Evolutionary conservation across 371 early-diverging fungal genomes (phyloP).

Genomic region (Apophysomyces variabilis): DNA sequence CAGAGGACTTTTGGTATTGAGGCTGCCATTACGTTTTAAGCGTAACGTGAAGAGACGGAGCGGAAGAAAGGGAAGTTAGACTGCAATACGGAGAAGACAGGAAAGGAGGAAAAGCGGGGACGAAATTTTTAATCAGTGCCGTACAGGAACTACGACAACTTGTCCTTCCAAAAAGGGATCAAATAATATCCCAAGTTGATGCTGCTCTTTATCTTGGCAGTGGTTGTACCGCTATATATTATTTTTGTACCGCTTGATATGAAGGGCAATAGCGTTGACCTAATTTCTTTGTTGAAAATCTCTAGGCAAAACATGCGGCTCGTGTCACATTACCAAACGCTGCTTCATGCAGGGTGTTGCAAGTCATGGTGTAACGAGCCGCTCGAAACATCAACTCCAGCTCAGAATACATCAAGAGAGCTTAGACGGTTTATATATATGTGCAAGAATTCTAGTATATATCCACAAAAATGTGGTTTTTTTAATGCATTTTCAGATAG

Average conservation of each 20-base stretch:
- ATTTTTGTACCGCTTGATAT: too few relatives aligned
- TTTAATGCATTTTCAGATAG: too few relatives aligned
- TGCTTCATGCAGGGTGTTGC: constrained; percentile 6
- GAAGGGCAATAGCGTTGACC: too few relatives aligned
- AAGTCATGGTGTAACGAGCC: neutral
- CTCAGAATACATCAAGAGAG: too few relatives aligned
- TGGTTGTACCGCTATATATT: too few relatives aligned
- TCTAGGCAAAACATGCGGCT: neutral
- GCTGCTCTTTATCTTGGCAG: too few relatives aligned
- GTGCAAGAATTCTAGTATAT: too few relatives aligned
- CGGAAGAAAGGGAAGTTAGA: constrained; percentile 6
- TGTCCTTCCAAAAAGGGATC: too few relatives aligned
- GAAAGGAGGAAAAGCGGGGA: neutral
- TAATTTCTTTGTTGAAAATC: neutral
- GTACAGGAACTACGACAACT: too few relatives aligned
- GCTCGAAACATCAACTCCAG: too few relatives aligned
- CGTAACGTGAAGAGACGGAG: neutral
- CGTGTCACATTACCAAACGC: constrained; percentile 7
- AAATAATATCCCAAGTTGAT: neutral
- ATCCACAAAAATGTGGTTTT: too few relatives aligned
- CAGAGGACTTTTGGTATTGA: constrained; percentile 37
- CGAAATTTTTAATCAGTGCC: constrained; percentile 55
- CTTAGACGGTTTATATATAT: too few relatives aligned
- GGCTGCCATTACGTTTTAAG: constrained; percentile 14
- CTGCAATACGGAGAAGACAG: neutral